Conservation (phyloP, 768 basidiomycete genomes). For the Russula foetens region DNA sequence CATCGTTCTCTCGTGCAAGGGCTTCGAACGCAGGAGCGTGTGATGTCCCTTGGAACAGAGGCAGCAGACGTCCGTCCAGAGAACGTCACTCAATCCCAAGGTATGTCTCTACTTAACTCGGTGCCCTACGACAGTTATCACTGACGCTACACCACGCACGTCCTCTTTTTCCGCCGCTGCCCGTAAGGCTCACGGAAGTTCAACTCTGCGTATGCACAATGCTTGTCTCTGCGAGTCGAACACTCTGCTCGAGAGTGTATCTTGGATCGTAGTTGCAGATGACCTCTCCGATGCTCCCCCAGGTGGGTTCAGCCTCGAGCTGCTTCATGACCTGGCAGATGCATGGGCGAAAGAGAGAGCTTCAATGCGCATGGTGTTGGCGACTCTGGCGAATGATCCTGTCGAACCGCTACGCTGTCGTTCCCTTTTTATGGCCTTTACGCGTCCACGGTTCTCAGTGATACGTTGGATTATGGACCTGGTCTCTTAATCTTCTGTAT, state of each 20-base stretch:
- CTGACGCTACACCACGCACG: neutral
- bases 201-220: neutral
- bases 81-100: neutral
- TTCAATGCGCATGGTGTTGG: neutral
- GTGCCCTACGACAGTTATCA: neutral
- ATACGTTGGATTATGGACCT: too few relatives aligned
- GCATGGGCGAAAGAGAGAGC: neutral
- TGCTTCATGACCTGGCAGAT: neutral
- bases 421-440: too few relatives aligned
- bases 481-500: too few relatives aligned
- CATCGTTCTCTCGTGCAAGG: neutral
- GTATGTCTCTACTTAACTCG: neutral
- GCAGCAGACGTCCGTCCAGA: neutral
- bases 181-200: neutral
- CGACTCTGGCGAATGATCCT: neutral
- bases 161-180: neutral
- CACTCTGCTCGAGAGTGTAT: neutral
- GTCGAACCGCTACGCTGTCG: neutral
- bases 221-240: neutral
- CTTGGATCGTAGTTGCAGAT: neutral
- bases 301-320: neutral
- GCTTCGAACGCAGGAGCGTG: neutral
- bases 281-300: neutral
- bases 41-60: neutral
- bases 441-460: too few relatives aligned